Base-by-base conservation (phyloP, 1,284 basidiomycete genomes). In the Blastosporella zonata region DNA sequence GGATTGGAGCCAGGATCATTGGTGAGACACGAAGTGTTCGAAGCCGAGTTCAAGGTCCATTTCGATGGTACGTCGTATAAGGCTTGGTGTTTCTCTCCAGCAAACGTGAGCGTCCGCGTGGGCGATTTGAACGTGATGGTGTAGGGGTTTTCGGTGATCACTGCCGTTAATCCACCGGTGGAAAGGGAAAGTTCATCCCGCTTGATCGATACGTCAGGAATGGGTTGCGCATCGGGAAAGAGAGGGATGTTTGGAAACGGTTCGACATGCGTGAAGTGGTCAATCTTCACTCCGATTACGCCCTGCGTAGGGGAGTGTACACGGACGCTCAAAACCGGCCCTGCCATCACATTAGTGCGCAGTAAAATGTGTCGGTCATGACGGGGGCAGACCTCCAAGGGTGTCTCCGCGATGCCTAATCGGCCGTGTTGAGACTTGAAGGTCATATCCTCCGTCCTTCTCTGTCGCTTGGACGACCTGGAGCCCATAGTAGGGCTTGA, bases 361-460 rank as follows among this genome's bases (percentile, higher is more conserved):
- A n/a, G 25, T 22, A 23, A 34, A 38, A 38, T 25, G 15, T 12
- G 31, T 28, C 18, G 15, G 36, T 20, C 4, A 42, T 18, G 29
- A 31, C 22, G 34, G 39, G n/a, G 28, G 59, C 71, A 20, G 47
- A 79, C 81, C 82, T 54, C 79, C 81, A 15, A 87, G 68, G 0
- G 84, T 86, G 59, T 87, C 84, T 21, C 85, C 85, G 45, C 84
- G 73, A 62, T 83, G 78, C 43, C 77, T 73, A 54, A 87, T 81
- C 15, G 81, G 81, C 41, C 77, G 76, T 6, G 83, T 82, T 6
- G 87, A 70, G 27, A 87, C 82, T 46, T 81, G 75, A 6, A 85
- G 68, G 56, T 79, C 72, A 55, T 81, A 75, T 1, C 75, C 78
- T 38, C 72, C 69, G 9, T 67, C 64, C 23, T 77, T 71, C 17